Evolutionary conservation across 2,329 filamentous ascomycete species (phyloP).

Genomic region (Colletotrichum godetiae): DNA sequence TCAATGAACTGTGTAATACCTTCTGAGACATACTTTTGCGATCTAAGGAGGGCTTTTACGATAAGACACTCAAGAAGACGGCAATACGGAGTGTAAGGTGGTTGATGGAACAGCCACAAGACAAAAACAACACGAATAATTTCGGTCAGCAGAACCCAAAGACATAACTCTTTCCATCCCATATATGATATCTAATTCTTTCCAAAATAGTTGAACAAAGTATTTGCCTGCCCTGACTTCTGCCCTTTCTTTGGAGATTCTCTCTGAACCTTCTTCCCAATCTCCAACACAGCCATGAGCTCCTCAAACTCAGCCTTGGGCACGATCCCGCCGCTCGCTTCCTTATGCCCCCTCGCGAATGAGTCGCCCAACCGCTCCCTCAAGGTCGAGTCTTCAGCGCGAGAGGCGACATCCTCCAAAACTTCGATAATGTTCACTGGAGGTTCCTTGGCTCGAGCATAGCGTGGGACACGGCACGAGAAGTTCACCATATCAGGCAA

Average conservation of each 20-base stretch:
- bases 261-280: slow-evolving; percentile 64
- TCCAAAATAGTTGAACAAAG: slow-evolving; percentile 65
- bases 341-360: slow-evolving; percentile 75
- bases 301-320: slow-evolving; percentile 72
- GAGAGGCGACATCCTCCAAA: slow-evolving; percentile 62
- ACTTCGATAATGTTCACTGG: slow-evolving; percentile 73
- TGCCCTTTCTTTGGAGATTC: slow-evolving; percentile 40
- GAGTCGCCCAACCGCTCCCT: slow-evolving; percentile 67
- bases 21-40: background rate
- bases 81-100: background rate
- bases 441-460: slow-evolving; percentile 62
- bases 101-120: background rate
- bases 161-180: too few relatives aligned
- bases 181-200: slow-evolving; percentile 43
- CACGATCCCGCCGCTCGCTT: slow-evolving; percentile 74
- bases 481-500: slow-evolving; percentile 73
- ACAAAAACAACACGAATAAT: too few relatives aligned
- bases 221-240: slow-evolving; percentile 61
- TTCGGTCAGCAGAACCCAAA: too few relatives aligned
- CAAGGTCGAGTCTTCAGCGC: slow-evolving; percentile 50
- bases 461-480: slow-evolving; percentile 70
- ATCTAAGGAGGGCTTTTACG: background rate
- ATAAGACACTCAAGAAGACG: background rate
- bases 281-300: slow-evolving; percentile 66
- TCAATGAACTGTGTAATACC: background rate